Percentiles rank a stretch among this genome's conserved stretches.
Conservation (phyloP, 108 stramenopile species). For the Cyclotella sp. region DNA sequence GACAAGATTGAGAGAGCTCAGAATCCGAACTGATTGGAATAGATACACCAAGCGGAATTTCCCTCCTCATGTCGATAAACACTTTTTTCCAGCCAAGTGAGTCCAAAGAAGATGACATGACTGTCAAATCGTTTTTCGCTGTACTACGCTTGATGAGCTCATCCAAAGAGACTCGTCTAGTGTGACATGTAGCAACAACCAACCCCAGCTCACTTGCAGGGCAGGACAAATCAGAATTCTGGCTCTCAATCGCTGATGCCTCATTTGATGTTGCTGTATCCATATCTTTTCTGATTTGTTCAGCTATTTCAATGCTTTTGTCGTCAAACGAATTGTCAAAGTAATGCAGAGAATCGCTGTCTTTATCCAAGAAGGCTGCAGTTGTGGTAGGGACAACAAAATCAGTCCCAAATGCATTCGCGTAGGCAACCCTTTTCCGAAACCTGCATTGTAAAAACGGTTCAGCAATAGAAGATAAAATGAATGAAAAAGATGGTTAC, state of each 20-base stretch:
- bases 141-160: slow-evolving; percentile 16
- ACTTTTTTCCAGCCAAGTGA: slow-evolving; percentile 84
- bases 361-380: slow-evolving; percentile 73
- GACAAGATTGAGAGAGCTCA: slow-evolving; percentile 7
- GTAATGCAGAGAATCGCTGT: slow-evolving; percentile 63
- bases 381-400: slow-evolving; percentile 84
- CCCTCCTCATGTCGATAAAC: slow-evolving; percentile 72
- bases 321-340: slow-evolving; percentile 19
- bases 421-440: slow-evolving; percentile 80
- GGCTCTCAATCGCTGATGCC: neutral
- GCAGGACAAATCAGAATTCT: slow-evolving; percentile 1
- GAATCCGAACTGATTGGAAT: slow-evolving; percentile 27
- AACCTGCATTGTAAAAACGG: no score
- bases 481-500: neutral
- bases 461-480: neutral
- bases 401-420: slow-evolving; percentile 80
- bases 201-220: slow-evolving; percentile 32
- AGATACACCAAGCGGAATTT: slow-evolving; percentile 37
- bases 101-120: slow-evolving; percentile 68
- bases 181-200: slow-evolving; percentile 44
- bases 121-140: slow-evolving; percentile 10
- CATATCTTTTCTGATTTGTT: slow-evolving; percentile 5
- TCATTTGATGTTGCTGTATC: neutral
- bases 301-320: slow-evolving; percentile 7
- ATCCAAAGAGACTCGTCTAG: slow-evolving; percentile 9